Conservation (phyloP, 306 rosid species). For the Begonia fuchsioides region DNA sequence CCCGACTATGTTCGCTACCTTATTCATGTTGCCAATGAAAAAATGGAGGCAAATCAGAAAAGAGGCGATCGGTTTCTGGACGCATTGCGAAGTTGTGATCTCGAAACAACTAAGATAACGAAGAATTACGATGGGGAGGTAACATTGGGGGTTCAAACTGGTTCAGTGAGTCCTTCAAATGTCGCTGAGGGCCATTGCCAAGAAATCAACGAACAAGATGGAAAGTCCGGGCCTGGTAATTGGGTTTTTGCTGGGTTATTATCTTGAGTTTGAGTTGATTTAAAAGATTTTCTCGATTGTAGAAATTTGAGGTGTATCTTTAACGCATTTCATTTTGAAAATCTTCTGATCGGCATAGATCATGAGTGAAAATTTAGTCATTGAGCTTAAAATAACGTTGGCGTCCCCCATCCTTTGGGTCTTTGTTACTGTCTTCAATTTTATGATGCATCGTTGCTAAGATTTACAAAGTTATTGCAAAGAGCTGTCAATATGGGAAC, state of each 20-base stretch:
- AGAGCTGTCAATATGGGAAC: neutral
- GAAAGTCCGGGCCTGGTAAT: conserved; percentile 33
- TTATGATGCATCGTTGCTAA: too few species aligned
- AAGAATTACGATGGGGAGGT: neutral
- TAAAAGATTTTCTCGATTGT: neutral
- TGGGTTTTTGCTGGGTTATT: neutral
- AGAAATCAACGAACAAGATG: conserved; percentile 15
- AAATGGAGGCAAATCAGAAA: conserved; percentile 67
- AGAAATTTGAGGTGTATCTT: too few species aligned
- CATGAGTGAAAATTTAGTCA: too few species aligned
- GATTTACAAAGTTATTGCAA: too few species aligned
- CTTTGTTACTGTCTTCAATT: too few species aligned
- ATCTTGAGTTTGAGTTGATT: neutral
- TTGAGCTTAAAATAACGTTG: too few species aligned
- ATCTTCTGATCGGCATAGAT: too few species aligned
- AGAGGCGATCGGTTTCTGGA: conserved; percentile 60
- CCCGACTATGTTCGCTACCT: conserved; percentile 58
- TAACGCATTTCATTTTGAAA: too few species aligned
- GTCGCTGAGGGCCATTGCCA: conserved; percentile 8
- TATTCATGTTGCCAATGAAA: conserved; percentile 54
- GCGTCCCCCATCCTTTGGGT: too few species aligned
- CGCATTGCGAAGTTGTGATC: conserved; percentile 23
- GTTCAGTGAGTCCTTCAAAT: conserved; percentile 4
- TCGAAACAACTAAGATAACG: conserved; percentile 4
- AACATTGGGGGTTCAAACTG: conserved; percentile 4